phyloP scores from a whole-genome alignment of 129 eudicot species.

The Escallonia herrerae region DNA sequence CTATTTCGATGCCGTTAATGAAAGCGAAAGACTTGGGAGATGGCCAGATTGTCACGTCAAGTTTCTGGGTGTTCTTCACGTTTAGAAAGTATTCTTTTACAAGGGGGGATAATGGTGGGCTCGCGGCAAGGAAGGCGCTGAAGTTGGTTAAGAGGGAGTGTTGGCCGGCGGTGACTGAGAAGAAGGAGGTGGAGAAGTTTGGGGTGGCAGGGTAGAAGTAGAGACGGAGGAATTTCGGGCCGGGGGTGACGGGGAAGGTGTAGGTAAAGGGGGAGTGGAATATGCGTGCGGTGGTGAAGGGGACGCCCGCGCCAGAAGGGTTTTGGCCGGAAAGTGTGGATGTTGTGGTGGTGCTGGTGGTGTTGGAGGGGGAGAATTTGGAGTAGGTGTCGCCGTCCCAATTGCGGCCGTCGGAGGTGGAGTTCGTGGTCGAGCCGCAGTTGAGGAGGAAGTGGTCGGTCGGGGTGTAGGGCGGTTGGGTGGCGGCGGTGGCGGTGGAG shows the following conservation, averaged over 20 bases:
- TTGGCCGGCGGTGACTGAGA: slow-evolving; percentile 30
- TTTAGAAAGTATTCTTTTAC: slow-evolving; percentile 33
- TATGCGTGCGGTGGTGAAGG: slow-evolving; percentile 33
- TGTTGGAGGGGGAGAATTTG: slow-evolving; percentile 5
- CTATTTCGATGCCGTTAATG: slow-evolving; percentile 49
- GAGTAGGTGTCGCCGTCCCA: slow-evolving; percentile 34
- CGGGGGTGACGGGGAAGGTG: slow-evolving; percentile 22
- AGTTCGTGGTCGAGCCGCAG: slow-evolving; percentile 19
- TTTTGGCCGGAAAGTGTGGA: background rate
- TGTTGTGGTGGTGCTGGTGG: background rate
- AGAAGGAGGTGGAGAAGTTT: slow-evolving; percentile 14
- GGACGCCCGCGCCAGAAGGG: slow-evolving; percentile 4
- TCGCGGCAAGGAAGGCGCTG: slow-evolving; percentile 27
- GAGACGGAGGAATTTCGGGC: slow-evolving; percentile 56
- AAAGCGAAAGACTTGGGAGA: slow-evolving; percentile 35
- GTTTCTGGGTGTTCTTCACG: slow-evolving; percentile 11
- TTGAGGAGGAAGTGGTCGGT: slow-evolving; percentile 23
- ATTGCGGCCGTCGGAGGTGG: background rate
- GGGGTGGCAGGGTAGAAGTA: slow-evolving; percentile 38
- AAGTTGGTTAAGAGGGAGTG: slow-evolving; percentile 40
- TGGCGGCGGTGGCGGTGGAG: background rate
- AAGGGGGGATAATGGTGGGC: background rate
- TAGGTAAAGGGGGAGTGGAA: slow-evolving; percentile 34
- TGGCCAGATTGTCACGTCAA: slow-evolving; percentile 36
- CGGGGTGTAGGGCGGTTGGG: slow-evolving; percentile 15